Base-by-base conservation (phyloP, 2,329 filamentous ascomycete species). In the Aureobasidium uvarum region DNA sequence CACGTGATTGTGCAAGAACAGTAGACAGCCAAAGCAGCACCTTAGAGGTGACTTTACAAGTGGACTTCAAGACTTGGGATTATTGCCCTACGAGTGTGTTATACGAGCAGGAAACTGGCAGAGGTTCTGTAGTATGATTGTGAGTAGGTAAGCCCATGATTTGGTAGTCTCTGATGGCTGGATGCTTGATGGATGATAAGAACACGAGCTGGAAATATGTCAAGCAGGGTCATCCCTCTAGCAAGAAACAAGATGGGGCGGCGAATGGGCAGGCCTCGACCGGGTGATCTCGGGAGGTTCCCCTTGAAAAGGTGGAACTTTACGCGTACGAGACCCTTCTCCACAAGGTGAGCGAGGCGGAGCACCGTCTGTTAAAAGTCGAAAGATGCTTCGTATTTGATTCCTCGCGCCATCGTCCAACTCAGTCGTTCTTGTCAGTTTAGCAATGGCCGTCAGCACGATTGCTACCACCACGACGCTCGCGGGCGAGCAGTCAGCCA, bases 381-480 rank as follows among this genome's bases (percentile, higher is more conserved):
- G 45, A 51, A 51, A 20, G 39, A 25, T 58, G 39, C 55, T 45
- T 58, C 55, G 55, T 58, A 20, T 39, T 33, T 50, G 58, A 36
- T 25, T 43, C 25, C n/a, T 48, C n/a, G 56, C 23, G 56, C 56
- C 20, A 38, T 51, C 46, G 31, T 38, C 45, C 58, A 28, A 14
- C 39, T 33, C 58, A n/a, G 11, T 63, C 48, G 43, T 63, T 63
- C 20, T 10, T 39, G 20, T 16, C 23, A 43, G 8, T 33, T 10
- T 14, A 63, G 38, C 23, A 20, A 63, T 63, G 60, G 60, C 48
- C 48, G 46, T 20, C 60, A 48, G 31, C 28, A 43, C 60, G 38
- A 36, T 54, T 38, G 46, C 60, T 63, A 63, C 36, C 16, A 63
- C 60, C 14, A 63, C 60, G 46, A 63, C 60, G 48, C 46, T 54